A percentile compares a stretch with the other conserved stretches of the same genome.
phyloP scores from a whole-genome alignment of 371 early-diverging fungal species.

The Mortierella sp. region DNA sequence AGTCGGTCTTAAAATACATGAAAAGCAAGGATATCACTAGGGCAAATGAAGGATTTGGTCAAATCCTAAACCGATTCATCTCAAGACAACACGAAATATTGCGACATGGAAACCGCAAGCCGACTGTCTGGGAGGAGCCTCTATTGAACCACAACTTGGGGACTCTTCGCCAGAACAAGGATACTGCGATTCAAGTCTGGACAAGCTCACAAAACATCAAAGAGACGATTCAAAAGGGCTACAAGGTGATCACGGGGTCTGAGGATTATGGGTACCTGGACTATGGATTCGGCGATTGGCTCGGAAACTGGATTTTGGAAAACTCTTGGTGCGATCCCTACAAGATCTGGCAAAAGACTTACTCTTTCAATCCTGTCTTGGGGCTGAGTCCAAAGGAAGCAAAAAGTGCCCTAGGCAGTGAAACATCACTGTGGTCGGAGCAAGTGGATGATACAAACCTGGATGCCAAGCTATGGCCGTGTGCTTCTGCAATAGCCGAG shows the following conservation, averaged over 20 bases:
- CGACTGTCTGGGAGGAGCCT: conserved; percentile 56
- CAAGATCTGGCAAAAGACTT: conserved; percentile 84
- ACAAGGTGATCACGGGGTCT: conserved; percentile 68
- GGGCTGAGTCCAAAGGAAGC: conserved; percentile 62
- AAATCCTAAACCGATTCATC: conserved; percentile 28
- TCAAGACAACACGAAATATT: conserved; percentile 32
- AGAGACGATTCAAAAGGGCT: conserved; percentile 62
- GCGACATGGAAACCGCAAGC: conserved; percentile 15
- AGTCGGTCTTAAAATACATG: conserved; percentile 31
- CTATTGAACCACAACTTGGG: conserved; percentile 57
- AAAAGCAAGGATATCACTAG: conserved; percentile 19
- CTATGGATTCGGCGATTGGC: conserved; percentile 70
- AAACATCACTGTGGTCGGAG: conserved; percentile 76
- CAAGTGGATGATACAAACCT: conserved; percentile 74
- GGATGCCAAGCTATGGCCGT: conserved; percentile 79
- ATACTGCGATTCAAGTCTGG: conserved; percentile 71
- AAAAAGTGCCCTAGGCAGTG: conserved; percentile 62
- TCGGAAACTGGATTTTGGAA: conserved; percentile 51
- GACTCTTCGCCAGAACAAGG: conserved; percentile 52
- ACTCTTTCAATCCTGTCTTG: conserved; percentile 74
- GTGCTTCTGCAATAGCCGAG: conserved; percentile 80
- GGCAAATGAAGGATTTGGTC: conserved; percentile 25
- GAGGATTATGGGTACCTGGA: conserved; percentile 79
- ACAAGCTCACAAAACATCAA: conserved; percentile 59
- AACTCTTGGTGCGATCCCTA: conserved; percentile 83